A percentile compares a stretch with the other conserved stretches of the same genome.
phyloP scores from a whole-genome alignment of 2,329 filamentous ascomycete genomes.

The Iodosphaeria phyllophila region DNA sequence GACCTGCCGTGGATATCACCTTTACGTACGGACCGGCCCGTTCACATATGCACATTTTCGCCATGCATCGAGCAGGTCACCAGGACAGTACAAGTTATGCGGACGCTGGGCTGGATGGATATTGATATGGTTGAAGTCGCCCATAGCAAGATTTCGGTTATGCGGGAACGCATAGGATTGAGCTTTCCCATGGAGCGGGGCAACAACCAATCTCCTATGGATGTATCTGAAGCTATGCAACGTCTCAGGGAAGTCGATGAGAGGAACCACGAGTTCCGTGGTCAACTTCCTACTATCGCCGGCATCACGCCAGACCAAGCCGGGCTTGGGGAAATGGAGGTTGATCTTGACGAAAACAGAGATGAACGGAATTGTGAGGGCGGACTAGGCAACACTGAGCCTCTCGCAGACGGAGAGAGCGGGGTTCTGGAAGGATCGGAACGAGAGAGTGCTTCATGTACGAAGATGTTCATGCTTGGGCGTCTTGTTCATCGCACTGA shows the following conservation, averaged over 20 bases:
- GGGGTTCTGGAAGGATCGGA: too few species aligned
- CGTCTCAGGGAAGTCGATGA: slow-evolving; percentile 58
- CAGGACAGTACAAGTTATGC: slow-evolving; percentile 63
- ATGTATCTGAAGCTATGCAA: slow-evolving; percentile 61
- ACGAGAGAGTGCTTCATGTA: too few species aligned
- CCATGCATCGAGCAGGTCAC: slow-evolving; percentile 95
- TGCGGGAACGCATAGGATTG: slow-evolving; percentile 63
- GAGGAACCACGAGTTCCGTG: slow-evolving; percentile 39
- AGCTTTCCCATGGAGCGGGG: slow-evolving; percentile 47
- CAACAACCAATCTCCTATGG: slow-evolving; percentile 48
- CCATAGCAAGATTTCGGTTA: slow-evolving; percentile 62
- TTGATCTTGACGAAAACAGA: slow-evolving; percentile 23
- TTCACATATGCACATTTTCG: slow-evolving; percentile 82
- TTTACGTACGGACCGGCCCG: slow-evolving; percentile 52
- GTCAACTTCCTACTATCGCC: slow-evolving; percentile 10
- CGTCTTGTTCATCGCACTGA: slow-evolving; percentile 66
- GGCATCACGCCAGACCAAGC: too few species aligned
- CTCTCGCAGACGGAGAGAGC: too few species aligned
- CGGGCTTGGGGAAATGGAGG: slow-evolving; percentile 14
- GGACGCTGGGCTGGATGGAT: slow-evolving; percentile 70
- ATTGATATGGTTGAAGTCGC: slow-evolving; percentile 87
- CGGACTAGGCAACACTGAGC: slow-evolving; percentile 9
- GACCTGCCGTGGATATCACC: slow-evolving; percentile 31
- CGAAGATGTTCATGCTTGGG: slow-evolving; percentile 56
- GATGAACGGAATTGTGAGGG: slow-evolving; percentile 11